Evolutionary conservation across 108 stramenopile genomes (phyloP), one percentile per base, ranked within the genome.

Genomic region (Epipyxis sp.): DNA sequence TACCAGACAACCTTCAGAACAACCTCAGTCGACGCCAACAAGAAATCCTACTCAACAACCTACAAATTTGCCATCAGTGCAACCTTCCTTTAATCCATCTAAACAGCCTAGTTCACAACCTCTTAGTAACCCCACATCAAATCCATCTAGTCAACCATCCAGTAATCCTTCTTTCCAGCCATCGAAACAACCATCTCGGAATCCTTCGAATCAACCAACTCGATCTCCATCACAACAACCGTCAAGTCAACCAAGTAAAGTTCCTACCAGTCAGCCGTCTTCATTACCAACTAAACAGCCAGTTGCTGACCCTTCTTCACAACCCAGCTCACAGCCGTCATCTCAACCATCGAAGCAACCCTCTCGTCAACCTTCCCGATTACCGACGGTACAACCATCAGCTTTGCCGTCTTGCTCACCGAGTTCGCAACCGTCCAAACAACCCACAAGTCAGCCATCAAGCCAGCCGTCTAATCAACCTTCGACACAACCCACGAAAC

Each of bases 391-490:
- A 32, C 61, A 65, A 32, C 61, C 61, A 32, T 65, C 61, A 10
- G 35, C 13, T 25, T 6, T 32, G 25, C 61, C 61, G 3, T 35
- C 61, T 65, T 3, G 34, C 25, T 10, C 3, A 32, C 61, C 61
- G 6, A 32, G 30, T 29, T 3, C 30, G 10, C 3, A 25, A 3
- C 61, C 61, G 20, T 65, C 61, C 6, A 25, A 10, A 6, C 61
- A 65, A 25, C 61, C 61, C 34, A 13, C 61, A 6, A 32, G 61
- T 65, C 35, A 29, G 61, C 61, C 61, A 13, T 35, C 61, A 10
- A 32, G 61, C 34, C 61, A 65, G 35, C 61, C 61, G 20, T 65
- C 61, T 29, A 25, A 10, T 65, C 61, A 65, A 25, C 61, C 61
- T 65, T 35, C 61, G 20, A 32, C 30, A 35, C 3, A 10, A 3